Evolutionary conservation across 2,329 filamentous ascomycete species (phyloP), one percentile per base, ranked within the genome.

Genomic region (Pyrenochaeta sp.): DNA sequence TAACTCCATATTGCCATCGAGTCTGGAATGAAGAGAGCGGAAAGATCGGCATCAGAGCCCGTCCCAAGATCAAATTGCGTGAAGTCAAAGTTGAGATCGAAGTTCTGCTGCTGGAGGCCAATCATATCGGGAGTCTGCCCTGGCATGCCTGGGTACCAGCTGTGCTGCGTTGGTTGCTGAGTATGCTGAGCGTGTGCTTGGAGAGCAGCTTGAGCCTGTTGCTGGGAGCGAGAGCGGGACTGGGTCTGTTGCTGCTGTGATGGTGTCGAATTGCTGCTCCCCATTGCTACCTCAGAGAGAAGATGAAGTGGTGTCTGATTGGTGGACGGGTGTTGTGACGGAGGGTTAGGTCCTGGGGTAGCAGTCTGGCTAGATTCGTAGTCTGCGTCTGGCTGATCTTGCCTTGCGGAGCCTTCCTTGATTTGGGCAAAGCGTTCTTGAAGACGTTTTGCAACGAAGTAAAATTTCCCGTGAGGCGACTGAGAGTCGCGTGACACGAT

Each of bases 401-500:
- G 56, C 41, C 60, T 66, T 14, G 63, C 46, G n/a, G 72, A 75
- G 7, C 80, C 78, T 58, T 80, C 79, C 61, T 76, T 75, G 63
- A 77, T 75, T 44, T 73, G 67, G 27, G 66, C 67, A 56, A 82
- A 81, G 61, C 78, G 80, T 43, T 80, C 78, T 32, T 75, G 72
- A 4, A 82, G 67, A 11, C 79, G 70, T 32, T 75, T 72, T 23
- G 80, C 73, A 21, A 82, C 81, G 37, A 75, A 76, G 52, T 79
- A 73, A 41, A 81, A 78, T 56, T 83, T 83, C 1, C 77, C 76
- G 51, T 81, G 78, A 3, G 79, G 79, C 14, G 73, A 75, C 45
- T 76, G 69, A n/a, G 68, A 66, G 49, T 78, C 75, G 20, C 69
- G 71, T 7, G 71, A 72, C 11, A 79, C 66, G 49, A 80, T 77